These are phyloP conservation scores for Pythium aphanidermatum DNA, from an alignment of 352 stramenopile genomes.

Conservation along the genomic window DNA sequence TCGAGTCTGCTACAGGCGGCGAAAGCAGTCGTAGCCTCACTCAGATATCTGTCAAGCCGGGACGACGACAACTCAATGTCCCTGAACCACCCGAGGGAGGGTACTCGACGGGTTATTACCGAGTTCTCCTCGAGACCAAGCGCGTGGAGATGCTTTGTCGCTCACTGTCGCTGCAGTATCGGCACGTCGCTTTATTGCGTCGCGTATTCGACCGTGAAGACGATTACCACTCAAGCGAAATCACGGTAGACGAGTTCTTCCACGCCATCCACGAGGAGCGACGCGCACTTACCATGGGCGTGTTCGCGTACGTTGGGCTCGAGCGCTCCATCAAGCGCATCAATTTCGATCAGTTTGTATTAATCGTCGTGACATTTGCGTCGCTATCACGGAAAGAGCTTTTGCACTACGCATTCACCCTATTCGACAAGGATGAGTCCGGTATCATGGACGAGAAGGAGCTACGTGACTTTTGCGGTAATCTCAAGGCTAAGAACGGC, in stretches of 20 bases:
- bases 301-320: slow-evolving; percentile 43
- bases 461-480: slow-evolving; percentile 45
- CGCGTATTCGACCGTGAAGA: slow-evolving; percentile 42
- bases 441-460: slow-evolving; percentile 56
- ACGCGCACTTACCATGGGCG: slow-evolving; percentile 42
- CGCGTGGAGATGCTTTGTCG: slow-evolving; percentile 42
- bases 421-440: slow-evolving; percentile 62
- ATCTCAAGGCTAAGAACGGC: slow-evolving; percentile 36
- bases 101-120: slow-evolving; percentile 40
- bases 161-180: slow-evolving; percentile 36
- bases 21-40: background rate
- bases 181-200: slow-evolving; percentile 29
- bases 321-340: slow-evolving; percentile 21
- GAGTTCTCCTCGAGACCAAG: slow-evolving; percentile 42
- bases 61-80: too few species aligned
- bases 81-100: slow-evolving; percentile 8
- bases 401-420: slow-evolving; percentile 55
- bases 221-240: slow-evolving; percentile 33
- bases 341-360: slow-evolving; percentile 58
- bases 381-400: slow-evolving; percentile 43
- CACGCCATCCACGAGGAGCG: slow-evolving; percentile 44
- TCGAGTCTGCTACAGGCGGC: too few species aligned
- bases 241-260: slow-evolving; percentile 62
- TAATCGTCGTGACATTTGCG: slow-evolving; percentile 46
- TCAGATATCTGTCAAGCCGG: slow-evolving; percentile 1